Conservation (phyloP, 257 asterid genomes). For the Primulina tabacum region DNA sequence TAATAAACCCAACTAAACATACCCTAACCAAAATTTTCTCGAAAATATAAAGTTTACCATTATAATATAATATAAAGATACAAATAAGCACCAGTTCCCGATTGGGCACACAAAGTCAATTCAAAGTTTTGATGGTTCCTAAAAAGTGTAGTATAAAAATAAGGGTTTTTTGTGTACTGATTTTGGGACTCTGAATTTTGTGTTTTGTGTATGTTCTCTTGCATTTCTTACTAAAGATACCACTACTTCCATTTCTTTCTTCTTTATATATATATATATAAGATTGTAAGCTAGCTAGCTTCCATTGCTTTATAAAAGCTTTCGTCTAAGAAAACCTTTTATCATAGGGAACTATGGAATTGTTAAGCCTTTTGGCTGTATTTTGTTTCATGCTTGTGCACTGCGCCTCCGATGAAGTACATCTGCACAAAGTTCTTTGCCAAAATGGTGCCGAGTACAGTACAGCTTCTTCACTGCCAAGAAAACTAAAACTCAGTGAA, state of each 20-base stretch:
- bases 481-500: constrained; percentile 49
- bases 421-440: constrained; percentile 20
- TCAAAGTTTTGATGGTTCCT: constrained; percentile 53
- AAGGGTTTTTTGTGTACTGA: constrained; percentile 33
- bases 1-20: too few species aligned
- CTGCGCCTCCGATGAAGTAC: constrained; percentile 32
- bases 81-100: neutral
- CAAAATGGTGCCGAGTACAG: constrained; percentile 29
- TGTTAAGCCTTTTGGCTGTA: constrained; percentile 26
- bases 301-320: constrained; percentile 29
- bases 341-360: constrained; percentile 24
- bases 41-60: too few species aligned
- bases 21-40: too few species aligned
- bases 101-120: constrained; percentile 23
- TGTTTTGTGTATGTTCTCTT: constrained; percentile 59
- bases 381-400: constrained; percentile 35
- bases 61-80: too few species aligned
- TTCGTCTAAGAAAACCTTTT: too few species aligned
- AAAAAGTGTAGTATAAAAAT: constrained; percentile 41
- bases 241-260: constrained; percentile 22
- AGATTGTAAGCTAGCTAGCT: constrained; percentile 9
- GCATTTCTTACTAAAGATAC: neutral
- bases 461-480: constrained; percentile 35
- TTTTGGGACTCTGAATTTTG: constrained; percentile 67
- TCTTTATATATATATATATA: neutral